These are phyloP conservation scores for Selaginella tamariscina DNA, from an alignment of 75 land plant species.

Conservation along the genomic window DNA sequence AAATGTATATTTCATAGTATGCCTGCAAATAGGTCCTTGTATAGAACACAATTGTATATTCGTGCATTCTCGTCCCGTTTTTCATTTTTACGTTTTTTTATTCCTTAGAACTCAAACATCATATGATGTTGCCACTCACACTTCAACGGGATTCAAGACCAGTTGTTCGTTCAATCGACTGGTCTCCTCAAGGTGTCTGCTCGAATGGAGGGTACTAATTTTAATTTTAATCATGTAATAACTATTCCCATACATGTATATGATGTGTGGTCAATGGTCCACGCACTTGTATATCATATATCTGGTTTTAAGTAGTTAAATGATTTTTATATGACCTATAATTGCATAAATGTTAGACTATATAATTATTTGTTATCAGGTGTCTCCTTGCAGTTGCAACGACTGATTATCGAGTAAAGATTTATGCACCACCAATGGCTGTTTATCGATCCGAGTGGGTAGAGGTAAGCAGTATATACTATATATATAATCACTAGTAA, in stretches of 20 bases:
- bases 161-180: constrained; percentile 64
- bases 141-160: constrained; percentile 48
- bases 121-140: constrained; percentile 38
- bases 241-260: no score
- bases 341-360: no score
- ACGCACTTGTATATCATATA: no score
- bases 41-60: no score
- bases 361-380: constrained; percentile 25
- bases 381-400: constrained; percentile 86
- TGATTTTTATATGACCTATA: no score
- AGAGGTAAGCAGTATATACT: constrained; percentile 51
- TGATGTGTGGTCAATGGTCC: no score
- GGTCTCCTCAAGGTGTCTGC: constrained; percentile 79
- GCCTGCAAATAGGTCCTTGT: no score
- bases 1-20: background rate
- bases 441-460: constrained; percentile 78
- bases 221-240: constrained; percentile 5
- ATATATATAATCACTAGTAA: no score
- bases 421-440: constrained; percentile 63
- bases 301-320: no score
- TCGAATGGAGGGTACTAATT: constrained; percentile 54
- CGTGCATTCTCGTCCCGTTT: no score
- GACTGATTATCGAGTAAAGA: constrained; percentile 55
- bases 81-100: constrained; percentile 9
- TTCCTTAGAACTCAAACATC: constrained; percentile 39